Evolutionary conservation across 768 basidiomycete species (phyloP), one percentile per base, ranked within the genome.

Genomic region (Leccinum sublutescens): DNA sequence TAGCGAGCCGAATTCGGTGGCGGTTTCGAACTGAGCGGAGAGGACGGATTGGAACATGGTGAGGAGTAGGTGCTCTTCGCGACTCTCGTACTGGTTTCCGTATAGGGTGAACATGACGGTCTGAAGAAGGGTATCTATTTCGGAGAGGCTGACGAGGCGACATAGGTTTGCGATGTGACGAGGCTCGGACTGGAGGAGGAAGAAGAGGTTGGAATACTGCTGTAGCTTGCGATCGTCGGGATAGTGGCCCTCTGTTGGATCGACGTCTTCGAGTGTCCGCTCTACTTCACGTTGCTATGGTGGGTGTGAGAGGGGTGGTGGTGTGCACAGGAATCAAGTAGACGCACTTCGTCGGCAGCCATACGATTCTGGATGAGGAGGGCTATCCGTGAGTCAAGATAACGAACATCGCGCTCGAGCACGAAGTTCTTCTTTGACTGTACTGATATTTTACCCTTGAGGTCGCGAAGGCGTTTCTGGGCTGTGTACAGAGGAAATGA

Each of bases 341-440:
- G 52, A 77, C 86, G 63, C 60, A 93, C 92, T 79, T 96, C 95
- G 66, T 97, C 95, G 59, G 91, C 83, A 51, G 92, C 95, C 93
- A 98, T 97, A 64, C 95, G 85, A 73, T 99, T 98, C 78, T 98
- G 95, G 68, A 99, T 99, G 66, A 99, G 84, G 43, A 99, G 80
- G 10, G 96, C 97, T 69, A 99, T 99, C 56, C 97, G 85, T 38
- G 92, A 93, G 79, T 99, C 97, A 47, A 99, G 86, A 74, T 98
- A 99, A 53, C 97, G 89, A 34, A 99, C 97, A 74, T 99, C 97
- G 49, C 97, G 89, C 74, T 99, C 97, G 11, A 99, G 84, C 43
- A 99, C 97, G 68, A 99, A 99, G 78, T 99, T 99, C 86, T 98
- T 98, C 83, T 99, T 99, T 56, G 93, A 95, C 77, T 98, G 97